Base-by-base conservation (phyloP, 2,329 filamentous ascomycete species). In the Pyricularia grisea region DNA sequence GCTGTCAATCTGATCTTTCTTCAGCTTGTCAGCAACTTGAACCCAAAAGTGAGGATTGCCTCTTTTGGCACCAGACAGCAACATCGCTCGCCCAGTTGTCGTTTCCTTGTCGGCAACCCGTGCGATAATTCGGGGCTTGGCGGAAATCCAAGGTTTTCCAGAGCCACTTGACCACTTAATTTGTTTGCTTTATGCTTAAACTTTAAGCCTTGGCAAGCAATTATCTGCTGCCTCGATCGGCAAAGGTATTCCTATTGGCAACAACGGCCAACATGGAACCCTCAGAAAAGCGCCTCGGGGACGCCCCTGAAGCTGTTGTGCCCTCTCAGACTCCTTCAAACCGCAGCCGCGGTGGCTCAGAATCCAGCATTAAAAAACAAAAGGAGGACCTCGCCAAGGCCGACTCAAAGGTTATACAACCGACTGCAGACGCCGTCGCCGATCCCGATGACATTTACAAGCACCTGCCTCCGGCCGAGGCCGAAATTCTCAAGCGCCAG, bases 331-430 rank as follows among this genome's bases (percentile, higher is more conserved):
- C 33, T 20, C 25, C 66, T 23, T 55, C 66, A 23, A 67, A 50
- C 36, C 17, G 14, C 14, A n/a, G 50, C 66, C 11, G 66, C 7
- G n/a, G 66, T 23, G 66, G 66, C 42, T 71, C 61, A 71, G 28
- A 67, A 36, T 67, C 66, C 1, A 67, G 25, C 25, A 12, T 66
- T 31, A 68, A 65, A 5, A 36, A n/a, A 67, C 66, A 61, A 66
- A 58, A 20, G 63, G 31, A 67, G 63, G 68, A 73, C 7, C 72
- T 83, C 55, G 74, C 78, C 70, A 83, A 82, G 75, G 78, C 78
- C 70, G 82, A 84, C 71, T 82, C 81, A 65, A 79, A 80, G 67
- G 77, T 80, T n/a, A 70, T 76, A 9, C 73, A 74, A 65, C 7
- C 28, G 14, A 70, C 76, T 12, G 42, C 42, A 50, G 42, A n/a